Conservation (phyloP, 768 basidiomycete genomes). For the Tricholoma flavovirens region DNA sequence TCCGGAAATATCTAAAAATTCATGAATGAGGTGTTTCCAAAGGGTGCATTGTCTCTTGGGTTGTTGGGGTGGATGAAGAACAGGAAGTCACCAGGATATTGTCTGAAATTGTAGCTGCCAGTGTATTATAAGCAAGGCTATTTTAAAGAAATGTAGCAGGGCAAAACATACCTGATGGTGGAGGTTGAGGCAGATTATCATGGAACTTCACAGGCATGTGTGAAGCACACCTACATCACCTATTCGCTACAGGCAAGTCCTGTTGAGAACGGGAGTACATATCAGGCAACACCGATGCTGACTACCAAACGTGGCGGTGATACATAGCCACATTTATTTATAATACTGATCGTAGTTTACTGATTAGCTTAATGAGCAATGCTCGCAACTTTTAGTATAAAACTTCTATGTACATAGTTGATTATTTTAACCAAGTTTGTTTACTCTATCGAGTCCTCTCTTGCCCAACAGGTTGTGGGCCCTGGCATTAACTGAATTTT, state of each 20-base stretch:
- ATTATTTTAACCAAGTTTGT: no score
- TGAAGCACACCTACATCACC: not conserved
- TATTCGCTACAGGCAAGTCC: not conserved
- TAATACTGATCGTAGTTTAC: no score
- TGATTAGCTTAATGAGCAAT: no score
- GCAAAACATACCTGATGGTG: not conserved
- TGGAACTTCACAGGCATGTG: not conserved
- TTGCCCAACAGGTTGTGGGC: no score
- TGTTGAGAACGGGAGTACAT: no score
- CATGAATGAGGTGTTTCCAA: not conserved
- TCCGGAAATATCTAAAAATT: not conserved
- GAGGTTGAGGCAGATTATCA: not conserved
- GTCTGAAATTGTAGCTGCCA: not conserved
- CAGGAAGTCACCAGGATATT: not conserved
- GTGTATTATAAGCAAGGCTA: not conserved
- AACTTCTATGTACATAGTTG: no score
- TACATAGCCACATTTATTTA: no score
- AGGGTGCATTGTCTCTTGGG: not conserved
- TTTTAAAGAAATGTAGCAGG: not conserved
- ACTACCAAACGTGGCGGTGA: not conserved
- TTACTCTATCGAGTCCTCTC: no score
- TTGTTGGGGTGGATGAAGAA: no score
- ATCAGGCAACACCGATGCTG: no score
- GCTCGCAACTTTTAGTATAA: no score
- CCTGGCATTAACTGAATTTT: no score